Base-by-base conservation (phyloP, 192 early-diverging fungal species). In the Podila verticillata region DNA sequence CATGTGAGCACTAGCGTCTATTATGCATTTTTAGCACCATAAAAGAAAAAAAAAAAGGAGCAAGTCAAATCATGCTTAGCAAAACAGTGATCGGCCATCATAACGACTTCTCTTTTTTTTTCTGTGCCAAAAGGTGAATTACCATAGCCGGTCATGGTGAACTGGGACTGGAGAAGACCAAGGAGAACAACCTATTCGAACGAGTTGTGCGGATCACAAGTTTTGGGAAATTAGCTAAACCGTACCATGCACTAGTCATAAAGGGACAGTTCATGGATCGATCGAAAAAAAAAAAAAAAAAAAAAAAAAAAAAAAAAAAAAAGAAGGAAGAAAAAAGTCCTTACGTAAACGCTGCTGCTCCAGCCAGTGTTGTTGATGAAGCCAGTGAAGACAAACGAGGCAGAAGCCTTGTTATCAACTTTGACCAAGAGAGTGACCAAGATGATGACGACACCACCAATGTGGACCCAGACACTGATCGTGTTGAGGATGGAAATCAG, bases 311-410 rank as follows among this genome's bases (percentile, higher is more conserved):
- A 61, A 20, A 17, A 4, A 9, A n/a, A 24, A 44, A 26, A 32
- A 61, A 61, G n/a, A 17, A 4, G 26, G 44, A 61, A 61, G n/a
- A 17, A 4, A 9, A n/a, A 24, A 44, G 6, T 8, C 7, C 65
- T 57, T 72, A 72, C 74, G 30, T 82, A 62, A n/a, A 70, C 83
- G 17, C 19, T 28, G 54, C 80, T 87, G 31, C 65, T 72, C 63
- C 80, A 87, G 32, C 86, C 86, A 58, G 86, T 87, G 31, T 83
- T 83, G 56, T 87, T 87, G 48, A 74, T 71, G 56, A 83, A 87
- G 17, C 61, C 49, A 9, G 86, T 83, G 48, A 87, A 87, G 13
- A 85, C 86, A 63, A 82, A 87, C 32, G 73, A 66, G 0, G 83
- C 82, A 0, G 81, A 74, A 28, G 82, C 73, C 47, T 78, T 79